These are phyloP conservation scores for Thymus mandschuricus DNA, from an alignment of 257 asterid species.

Conservation along the genomic window DNA sequence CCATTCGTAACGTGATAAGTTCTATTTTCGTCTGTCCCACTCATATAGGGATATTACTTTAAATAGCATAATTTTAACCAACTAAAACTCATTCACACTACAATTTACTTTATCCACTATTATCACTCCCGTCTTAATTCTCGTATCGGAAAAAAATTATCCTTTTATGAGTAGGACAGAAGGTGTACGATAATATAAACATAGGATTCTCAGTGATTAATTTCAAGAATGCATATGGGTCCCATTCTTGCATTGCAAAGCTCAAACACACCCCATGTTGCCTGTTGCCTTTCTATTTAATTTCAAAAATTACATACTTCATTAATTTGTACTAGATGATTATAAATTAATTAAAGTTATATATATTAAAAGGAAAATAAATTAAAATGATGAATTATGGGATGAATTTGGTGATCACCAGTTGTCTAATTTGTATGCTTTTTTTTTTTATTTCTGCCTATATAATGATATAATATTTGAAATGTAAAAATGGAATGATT, in stretches of 20 bases:
- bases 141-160: too few species aligned
- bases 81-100: too few species aligned
- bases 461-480: conserved; percentile 24
- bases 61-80: too few species aligned
- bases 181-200: conserved; percentile 24
- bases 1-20: too few species aligned
- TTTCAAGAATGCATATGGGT: conserved; percentile 29
- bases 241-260: conserved; percentile 21
- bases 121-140: too few species aligned
- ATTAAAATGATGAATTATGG: neutral
- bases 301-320: neutral
- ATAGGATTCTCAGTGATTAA: conserved; percentile 35
- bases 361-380: neutral
- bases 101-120: too few species aligned
- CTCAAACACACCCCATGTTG: conserved; percentile 5
- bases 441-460: neutral
- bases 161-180: too few species aligned
- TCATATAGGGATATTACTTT: too few species aligned
- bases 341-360: neutral
- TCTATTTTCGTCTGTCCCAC: too few species aligned
- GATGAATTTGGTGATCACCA: conserved; percentile 11
- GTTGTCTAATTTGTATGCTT: neutral
- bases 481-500: neutral
- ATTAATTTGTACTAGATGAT: neutral
- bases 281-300: neutral